A percentile compares a stretch with the other conserved stretches of the same genome.
Conservation (phyloP, 257 asterid genomes). For the Echites panduratus region DNA sequence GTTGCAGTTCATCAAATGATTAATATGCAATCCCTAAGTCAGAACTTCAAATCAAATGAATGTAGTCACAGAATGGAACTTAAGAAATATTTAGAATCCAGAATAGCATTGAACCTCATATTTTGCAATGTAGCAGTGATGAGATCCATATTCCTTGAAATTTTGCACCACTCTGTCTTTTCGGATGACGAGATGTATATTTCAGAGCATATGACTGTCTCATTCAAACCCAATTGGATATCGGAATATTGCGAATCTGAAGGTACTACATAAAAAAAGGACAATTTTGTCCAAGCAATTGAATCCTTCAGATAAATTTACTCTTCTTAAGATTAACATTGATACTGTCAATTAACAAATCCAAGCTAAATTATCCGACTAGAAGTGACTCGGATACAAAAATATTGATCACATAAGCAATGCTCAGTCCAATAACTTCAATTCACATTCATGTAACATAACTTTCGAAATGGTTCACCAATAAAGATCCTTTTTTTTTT, state of each 20-base stretch:
- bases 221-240: constrained; percentile 55
- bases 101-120: constrained; percentile 40
- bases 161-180: constrained; percentile 76
- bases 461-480: background rate
- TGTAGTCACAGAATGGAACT: background rate
- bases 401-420: background rate
- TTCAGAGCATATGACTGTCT: constrained; percentile 49
- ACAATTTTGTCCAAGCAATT: constrained; percentile 15
- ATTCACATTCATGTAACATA: background rate
- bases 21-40: too few relatives aligned
- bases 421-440: background rate
- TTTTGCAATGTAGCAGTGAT: constrained; percentile 59
- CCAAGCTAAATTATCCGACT: background rate
- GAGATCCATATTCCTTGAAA: constrained; percentile 67
- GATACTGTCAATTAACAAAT: background rate
- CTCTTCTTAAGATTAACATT: constrained; percentile 1
- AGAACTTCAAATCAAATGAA: background rate
- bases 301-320: background rate
- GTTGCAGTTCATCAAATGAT: too few relatives aligned
- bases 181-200: constrained; percentile 36
- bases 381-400: background rate
- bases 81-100: background rate
- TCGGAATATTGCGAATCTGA: constrained; percentile 47
- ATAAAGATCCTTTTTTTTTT: background rate
- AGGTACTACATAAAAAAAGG: constrained; percentile 51